A percentile compares a stretch with the other conserved stretches of the same genome.
Evolutionary conservation across 2,329 filamentous ascomycete genomes (phyloP).

Genomic region (Beauveria brongniartii): DNA sequence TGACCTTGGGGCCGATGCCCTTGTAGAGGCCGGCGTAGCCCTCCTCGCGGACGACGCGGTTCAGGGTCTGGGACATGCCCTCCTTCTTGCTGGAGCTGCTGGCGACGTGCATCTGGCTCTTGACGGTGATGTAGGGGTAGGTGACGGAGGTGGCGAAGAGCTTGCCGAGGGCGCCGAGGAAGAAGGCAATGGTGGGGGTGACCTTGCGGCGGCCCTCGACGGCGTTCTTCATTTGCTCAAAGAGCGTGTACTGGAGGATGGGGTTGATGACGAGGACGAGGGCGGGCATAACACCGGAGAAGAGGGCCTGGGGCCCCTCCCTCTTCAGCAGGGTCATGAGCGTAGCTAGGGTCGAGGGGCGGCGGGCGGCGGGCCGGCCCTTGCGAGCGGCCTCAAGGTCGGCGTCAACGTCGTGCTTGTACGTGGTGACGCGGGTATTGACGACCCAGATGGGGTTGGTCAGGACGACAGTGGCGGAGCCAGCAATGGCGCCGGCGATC

Average conservation of each 20-base stretch:
- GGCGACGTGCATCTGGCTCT: constrained; percentile 94
- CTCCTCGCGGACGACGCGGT: constrained; percentile 75
- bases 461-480: constrained; percentile 85
- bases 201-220: constrained; percentile 68
- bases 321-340: constrained; percentile 71
- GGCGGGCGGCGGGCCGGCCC: constrained; percentile 30
- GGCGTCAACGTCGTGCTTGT: constrained; percentile 50
- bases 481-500: constrained; percentile 88
- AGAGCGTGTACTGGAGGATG: constrained; percentile 96
- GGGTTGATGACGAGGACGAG: constrained; percentile 95
- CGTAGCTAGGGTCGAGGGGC: constrained; percentile 68
- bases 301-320: constrained; percentile 78
- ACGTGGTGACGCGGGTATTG: constrained; percentile 96
- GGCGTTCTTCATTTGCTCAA: constrained; percentile 93
- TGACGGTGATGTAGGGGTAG: constrained; percentile 98
- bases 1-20: constrained; percentile 92
- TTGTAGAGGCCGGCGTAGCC: constrained; percentile 91
- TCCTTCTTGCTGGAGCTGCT: constrained; percentile 65
- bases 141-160: constrained; percentile 88
- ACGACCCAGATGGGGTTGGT: constrained; percentile 99
- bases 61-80: constrained; percentile 70
- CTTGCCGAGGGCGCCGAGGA: constrained; percentile 88
- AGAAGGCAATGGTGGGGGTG: constrained; percentile 80
- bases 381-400: constrained; percentile 29
- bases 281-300: constrained; percentile 86